Percentiles rank a stretch among this genome's conserved stretches.
Conservation (phyloP, 108 stramenopile genomes). For the Nitzschia palea region DNA sequence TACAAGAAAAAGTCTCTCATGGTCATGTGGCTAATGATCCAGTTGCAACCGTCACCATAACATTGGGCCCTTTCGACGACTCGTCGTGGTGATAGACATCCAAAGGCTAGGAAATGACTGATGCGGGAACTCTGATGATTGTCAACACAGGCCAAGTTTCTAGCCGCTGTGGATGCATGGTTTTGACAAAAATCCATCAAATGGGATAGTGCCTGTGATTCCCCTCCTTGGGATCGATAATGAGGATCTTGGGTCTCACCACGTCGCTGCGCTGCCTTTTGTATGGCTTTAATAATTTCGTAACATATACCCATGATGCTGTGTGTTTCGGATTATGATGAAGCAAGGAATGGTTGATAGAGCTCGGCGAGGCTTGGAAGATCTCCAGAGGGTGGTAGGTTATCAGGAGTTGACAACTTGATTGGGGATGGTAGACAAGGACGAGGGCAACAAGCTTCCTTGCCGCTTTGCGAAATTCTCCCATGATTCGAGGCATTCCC, state of each 20-base stretch:
- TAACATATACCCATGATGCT: background rate
- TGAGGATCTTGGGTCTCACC: background rate
- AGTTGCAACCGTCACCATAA: slow-evolving; percentile 37
- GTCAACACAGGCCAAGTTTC: slow-evolving; percentile 56
- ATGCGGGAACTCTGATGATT: slow-evolving; percentile 54
- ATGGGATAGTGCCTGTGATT: slow-evolving; percentile 35
- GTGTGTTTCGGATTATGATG: background rate
- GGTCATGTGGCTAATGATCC: slow-evolving; percentile 67
- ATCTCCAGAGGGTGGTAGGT: slow-evolving; percentile 18
- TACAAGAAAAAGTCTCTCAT: slow-evolving; percentile 79
- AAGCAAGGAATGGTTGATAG: background rate
- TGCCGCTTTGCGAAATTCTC: slow-evolving; percentile 63
- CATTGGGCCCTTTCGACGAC: slow-evolving; percentile 43
- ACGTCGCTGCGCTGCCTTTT: background rate
- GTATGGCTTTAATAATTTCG: background rate
- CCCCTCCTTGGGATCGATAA: slow-evolving; percentile 31
- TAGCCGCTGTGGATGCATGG: slow-evolving; percentile 48
- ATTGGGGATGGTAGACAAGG: slow-evolving; percentile 24
- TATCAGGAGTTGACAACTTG: background rate
- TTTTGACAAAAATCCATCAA: slow-evolving; percentile 44
- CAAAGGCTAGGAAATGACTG: slow-evolving; percentile 46
- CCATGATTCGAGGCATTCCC: slow-evolving; percentile 68
- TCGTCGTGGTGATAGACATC: slow-evolving; percentile 51
- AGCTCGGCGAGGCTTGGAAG: slow-evolving; percentile 44
- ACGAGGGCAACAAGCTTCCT: slow-evolving; percentile 32